These are phyloP conservation scores for Komagataea norvegica DNA, from an alignment of 1,139 yeast genomes.

Conservation along the genomic window DNA sequence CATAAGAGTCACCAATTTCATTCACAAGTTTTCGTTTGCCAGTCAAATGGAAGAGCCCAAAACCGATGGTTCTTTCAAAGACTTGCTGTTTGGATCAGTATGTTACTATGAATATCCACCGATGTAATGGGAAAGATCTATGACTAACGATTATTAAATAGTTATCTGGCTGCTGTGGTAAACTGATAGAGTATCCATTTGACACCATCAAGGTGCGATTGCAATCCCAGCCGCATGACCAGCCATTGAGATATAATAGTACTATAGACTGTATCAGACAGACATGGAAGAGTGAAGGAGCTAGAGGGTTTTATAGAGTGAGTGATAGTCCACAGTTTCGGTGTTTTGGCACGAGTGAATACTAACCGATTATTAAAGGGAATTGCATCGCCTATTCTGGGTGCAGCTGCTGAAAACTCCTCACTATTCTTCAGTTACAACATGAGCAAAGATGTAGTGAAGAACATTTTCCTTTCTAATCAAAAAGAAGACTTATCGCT, in stretches of 20 bases:
- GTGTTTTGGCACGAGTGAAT: conserved; percentile 32
- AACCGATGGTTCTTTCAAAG: conserved; percentile 18
- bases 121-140: neutral
- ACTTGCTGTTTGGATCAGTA: conserved; percentile 26
- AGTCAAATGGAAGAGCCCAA: conserved; percentile 4
- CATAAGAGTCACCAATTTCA: too few relatives aligned
- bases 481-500: conserved; percentile 32
- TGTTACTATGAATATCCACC: conserved; percentile 6
- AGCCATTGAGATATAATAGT: conserved; percentile 40
- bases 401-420: conserved; percentile 86
- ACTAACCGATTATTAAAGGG: conserved; percentile 40
- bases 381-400: conserved; percentile 72
- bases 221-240: conserved; percentile 59
- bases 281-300: conserved; percentile 65
- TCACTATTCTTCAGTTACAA: conserved; percentile 62
- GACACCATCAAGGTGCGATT: conserved; percentile 88
- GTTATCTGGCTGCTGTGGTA: conserved; percentile 77
- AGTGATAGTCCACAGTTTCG: neutral
- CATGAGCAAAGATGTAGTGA: conserved; percentile 36
- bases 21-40: too few relatives aligned
- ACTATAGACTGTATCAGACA: conserved; percentile 57
- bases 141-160: conserved; percentile 10
- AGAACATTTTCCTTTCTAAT: conserved; percentile 17
- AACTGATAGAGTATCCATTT: conserved; percentile 83
- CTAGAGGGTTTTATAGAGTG: conserved; percentile 51